phyloP scores from a whole-genome alignment of 1,284 basidiomycete genomes.

The Pholiota adiposa region DNA sequence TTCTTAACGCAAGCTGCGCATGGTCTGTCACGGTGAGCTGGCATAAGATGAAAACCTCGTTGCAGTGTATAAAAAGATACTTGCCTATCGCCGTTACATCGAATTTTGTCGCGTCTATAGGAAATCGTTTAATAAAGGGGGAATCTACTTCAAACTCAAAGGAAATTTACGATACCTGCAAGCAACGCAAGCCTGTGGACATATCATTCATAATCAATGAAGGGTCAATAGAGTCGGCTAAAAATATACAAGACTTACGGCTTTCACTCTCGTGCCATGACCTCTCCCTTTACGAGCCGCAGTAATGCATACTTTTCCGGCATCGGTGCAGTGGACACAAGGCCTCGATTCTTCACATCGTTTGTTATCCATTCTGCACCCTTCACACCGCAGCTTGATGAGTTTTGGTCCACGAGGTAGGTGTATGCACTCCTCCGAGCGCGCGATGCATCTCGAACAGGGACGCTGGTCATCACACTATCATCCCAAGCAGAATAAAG shows the following conservation, averaged over 20 bases:
- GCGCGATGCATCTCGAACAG: constrained; percentile 57
- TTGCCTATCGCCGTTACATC: constrained; percentile 58
- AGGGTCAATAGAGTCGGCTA: constrained; percentile 1
- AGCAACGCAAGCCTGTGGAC: constrained; percentile 51
- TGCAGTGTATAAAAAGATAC: constrained; percentile 9
- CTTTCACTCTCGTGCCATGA: constrained; percentile 60
- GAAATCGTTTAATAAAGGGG: constrained; percentile 10
- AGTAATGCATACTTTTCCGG: constrained; percentile 48
- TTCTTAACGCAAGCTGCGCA: constrained; percentile 51
- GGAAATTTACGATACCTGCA: constrained; percentile 49
- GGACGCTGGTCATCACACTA: constrained; percentile 63
- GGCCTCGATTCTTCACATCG: constrained; percentile 62
- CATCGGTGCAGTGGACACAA: constrained; percentile 52
- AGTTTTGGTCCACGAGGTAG: constrained; percentile 55
- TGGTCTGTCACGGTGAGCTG: constrained; percentile 38
- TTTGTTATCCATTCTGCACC: constrained; percentile 54
- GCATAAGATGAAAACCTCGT: constrained; percentile 10
- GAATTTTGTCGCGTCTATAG: constrained; percentile 58
- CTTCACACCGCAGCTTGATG: constrained; percentile 59
- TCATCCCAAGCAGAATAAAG: background rate
- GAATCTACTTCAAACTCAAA: constrained; percentile 20
- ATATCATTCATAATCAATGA: constrained; percentile 15
- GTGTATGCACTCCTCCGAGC: constrained; percentile 58
- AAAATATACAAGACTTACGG: constrained; percentile 40
- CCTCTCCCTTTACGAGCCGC: constrained; percentile 56